Base-by-base conservation (phyloP, 2,329 filamentous ascomycete species). In the Penicillium sclerotiorum region DNA sequence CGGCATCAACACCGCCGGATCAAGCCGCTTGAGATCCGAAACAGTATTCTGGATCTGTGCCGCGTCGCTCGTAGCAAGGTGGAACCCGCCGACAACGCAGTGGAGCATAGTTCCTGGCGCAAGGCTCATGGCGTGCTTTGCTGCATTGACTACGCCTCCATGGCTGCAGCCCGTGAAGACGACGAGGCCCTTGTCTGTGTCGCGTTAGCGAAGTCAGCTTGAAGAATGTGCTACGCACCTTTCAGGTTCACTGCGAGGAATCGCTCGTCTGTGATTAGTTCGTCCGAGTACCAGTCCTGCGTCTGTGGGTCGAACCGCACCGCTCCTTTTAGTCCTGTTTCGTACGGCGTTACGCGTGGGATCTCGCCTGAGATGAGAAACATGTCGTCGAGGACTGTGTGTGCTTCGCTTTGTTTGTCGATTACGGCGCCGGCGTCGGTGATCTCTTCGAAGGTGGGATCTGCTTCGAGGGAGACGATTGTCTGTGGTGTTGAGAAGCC, bases 81-180 rank as follows among this genome's bases (percentile, higher is more conserved):
- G 80, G 39, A 77, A 82, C 0, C 80, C 80, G 2, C 80, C 80
- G 0, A 82, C 67, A 2, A 82, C 70, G 2, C 77, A 77, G 56
- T 81, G 73, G 2, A 82, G 62, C 1, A 75, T 59, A 1, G 64
- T 58, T 3, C 63, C 61, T 1, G 64, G 67, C 1, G 68, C 56
- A 2, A 78, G 64, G 1, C 74, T 64, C 0, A 77, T 33, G 0
- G 79, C 78, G 57, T 81, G 73, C 33, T 69, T 72, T 1, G 73
- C 66, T 2, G 76, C 72, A 56, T 83, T 83, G 45, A 82, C 74
- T 7, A 82, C 75, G 0, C 80, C 80, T 0, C 79, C 77, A 49
- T 83, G 80, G 55, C 76, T 79, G 65, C 80, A 83, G 9, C 79
- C 80, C 0, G 79, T 81, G 58, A 83, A 80, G 17, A 82, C 68